Base-by-base conservation (phyloP, 1,284 basidiomycete species). In the Gymnopus androsaceus region DNA sequence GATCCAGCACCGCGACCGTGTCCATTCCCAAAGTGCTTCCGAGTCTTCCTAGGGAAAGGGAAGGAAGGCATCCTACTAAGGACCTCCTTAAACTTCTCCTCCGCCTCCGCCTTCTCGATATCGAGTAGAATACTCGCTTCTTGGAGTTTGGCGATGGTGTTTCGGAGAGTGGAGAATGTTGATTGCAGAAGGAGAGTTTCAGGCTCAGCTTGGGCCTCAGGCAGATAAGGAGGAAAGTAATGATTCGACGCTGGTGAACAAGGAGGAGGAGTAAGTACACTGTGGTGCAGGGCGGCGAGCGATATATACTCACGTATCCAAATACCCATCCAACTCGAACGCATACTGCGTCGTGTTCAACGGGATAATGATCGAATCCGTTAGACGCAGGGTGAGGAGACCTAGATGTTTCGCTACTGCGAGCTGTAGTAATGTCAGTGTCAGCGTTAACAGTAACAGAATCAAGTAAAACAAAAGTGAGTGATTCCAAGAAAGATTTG, bases 331-430 rank as follows among this genome's bases (percentile, higher is more conserved):
- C 6, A 93, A 76, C 64, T 90, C 87, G 15, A 78, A 62, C 1
- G 87, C 75, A 66, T 92, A 92, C 62, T 89, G 85, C 1, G 88
- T 90, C 2, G 89, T 87, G 68, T 94, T 92, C 53, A 94, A 69
- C 2, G 91, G 91, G 4, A 85, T 53, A 14, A 83, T 70, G 40
- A 89, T 73, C 5, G 81, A 76, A 55, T 89, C 83, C 1, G 79
- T 77, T 7, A 91, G 61, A 15, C 88, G 79, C 21, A 94, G 75
- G 4, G 82, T 75, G 49, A 84, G 64, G 34, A 90, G 67, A 46
- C 88, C 87, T 19, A 89, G 68, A 60, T 84, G 79, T 63, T 85
- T 79, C 14, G 86, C 79, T 37, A 67, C 63, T 23, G 67, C 64
- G 21, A 67, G 60, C 67, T 68, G 44, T 2, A n/a, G n/a, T 2